These are phyloP conservation scores for Yamagishiella unicocca DNA, from an alignment of 139 green algal species.

Conservation along the genomic window DNA sequence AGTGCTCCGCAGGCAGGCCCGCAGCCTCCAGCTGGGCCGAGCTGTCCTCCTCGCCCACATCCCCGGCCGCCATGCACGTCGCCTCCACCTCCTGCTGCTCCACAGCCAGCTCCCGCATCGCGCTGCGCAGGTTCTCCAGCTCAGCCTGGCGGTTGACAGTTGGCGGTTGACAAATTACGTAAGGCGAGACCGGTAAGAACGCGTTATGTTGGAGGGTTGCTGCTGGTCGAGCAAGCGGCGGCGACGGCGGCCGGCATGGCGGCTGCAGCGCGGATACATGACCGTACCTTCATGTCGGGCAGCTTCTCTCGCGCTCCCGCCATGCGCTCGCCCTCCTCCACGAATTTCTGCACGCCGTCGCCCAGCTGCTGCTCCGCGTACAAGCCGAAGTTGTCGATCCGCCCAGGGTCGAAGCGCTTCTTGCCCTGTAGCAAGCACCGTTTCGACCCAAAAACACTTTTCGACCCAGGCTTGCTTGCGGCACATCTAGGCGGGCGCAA, in stretches of 20 bases:
- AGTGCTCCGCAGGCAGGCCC: background rate
- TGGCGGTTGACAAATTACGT: background rate
- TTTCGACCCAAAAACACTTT: no score
- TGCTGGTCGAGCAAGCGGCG: no score
- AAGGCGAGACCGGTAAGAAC: background rate
- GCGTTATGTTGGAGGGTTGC: background rate
- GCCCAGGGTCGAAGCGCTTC: background rate
- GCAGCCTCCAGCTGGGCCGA: background rate
- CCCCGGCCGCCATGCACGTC: background rate
- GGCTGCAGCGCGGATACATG: no score
- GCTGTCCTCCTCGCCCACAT: background rate
- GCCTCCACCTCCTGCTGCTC: conserved; percentile 1
- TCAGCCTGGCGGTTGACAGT: conserved; percentile 11
- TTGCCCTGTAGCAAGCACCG: conserved; percentile 25
- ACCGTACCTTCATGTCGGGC: conserved; percentile 19
- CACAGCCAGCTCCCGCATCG: conserved; percentile 14
- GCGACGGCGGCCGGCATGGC: no score
- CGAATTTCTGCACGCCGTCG: conserved; percentile 20
- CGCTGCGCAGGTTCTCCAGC: conserved; percentile 34
- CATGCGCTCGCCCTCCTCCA: conserved; percentile 6
- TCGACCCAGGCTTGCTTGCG: no score
- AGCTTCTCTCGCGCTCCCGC: conserved; percentile 19
- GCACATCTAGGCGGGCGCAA: no score
- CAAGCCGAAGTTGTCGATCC: conserved; percentile 43
- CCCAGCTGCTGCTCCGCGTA: conserved; percentile 46